These are phyloP conservation scores for Bryoglossum gracile DNA, from an alignment of 495 filamentous ascomycete species.

Conservation along the genomic window DNA sequence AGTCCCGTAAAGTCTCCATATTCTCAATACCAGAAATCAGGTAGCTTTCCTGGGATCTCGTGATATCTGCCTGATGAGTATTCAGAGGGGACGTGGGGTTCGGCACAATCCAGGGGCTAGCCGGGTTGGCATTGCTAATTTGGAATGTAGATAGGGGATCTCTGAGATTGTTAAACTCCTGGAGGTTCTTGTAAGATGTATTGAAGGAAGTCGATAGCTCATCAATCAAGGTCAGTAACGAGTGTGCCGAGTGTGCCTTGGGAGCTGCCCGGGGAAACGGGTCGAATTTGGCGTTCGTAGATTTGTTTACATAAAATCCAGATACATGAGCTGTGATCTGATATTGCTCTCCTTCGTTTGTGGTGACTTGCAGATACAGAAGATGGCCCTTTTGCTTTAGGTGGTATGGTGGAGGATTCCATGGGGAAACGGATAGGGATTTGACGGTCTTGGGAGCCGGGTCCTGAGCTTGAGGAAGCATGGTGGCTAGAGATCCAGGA, in stretches of 20 bases:
- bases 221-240: conserved; percentile 71
- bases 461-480: conserved; percentile 58
- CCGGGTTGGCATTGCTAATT: conserved; percentile 85
- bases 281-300: conserved; percentile 84
- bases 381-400: conserved; percentile 88
- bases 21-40: conserved; percentile 85
- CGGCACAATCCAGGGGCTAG: conserved; percentile 87
- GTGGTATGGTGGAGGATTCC: conserved; percentile 93
- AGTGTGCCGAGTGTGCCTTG: conserved; percentile 71
- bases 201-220: conserved; percentile 78
- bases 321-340: conserved; percentile 90
- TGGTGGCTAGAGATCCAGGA: conserved; percentile 54
- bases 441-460: conserved; percentile 82
- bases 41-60: conserved; percentile 88
- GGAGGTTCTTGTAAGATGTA: conserved; percentile 60
- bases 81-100: conserved; percentile 51
- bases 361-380: conserved; percentile 80
- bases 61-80: conserved; percentile 73
- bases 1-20: conserved; percentile 88
- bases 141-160: conserved; percentile 91
- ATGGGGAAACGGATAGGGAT: conserved; percentile 77
- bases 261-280: conserved; percentile 65
- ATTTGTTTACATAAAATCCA: conserved; percentile 96
- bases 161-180: conserved; percentile 72
- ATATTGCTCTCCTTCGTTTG: conserved; percentile 85